Evolutionary conservation across 139 green algal species (phyloP), one percentile per base, ranked within the genome.

Genomic region (Medakamo hakoo): DNA sequence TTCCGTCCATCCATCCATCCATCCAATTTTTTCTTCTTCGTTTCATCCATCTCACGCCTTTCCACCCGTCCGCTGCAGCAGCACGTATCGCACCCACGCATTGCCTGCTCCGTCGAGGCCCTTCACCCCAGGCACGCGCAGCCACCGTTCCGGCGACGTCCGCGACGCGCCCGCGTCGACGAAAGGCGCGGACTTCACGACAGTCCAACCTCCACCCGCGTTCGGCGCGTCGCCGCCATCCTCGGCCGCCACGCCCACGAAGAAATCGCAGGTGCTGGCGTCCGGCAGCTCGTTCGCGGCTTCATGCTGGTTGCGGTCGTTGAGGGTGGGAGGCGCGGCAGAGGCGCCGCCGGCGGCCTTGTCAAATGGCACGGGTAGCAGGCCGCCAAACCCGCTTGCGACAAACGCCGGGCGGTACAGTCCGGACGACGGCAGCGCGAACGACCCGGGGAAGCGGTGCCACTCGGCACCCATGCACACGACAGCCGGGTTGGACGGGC

Each of bases 381-480:
- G 68, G 25, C 76, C 76, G n/a, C 63, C 22, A 57, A 94, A 94
- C 16, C 76, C 76, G 25, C 78, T 81, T n/a, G 78, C 71, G 27
- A 93, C 59, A 60, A 91, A 93, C 0, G 63, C 68, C 52, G 90
- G 64, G 24, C 72, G 55, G 67, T 93, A 86, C 1, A n/a, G n/a
- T n/a, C 24, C 14, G 3, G 73, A 61, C 3, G 63, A 74, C 14
- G 85, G 84, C 27, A 93, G 73, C 69, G 89, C 85, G 77, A 92
- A 93, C 49, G 83, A 82, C 20, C 79, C 85, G 18, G 86, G 86
- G 70, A 85, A 94, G 62, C 86, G 77, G 59, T 93, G 69, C 86
- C 86, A 93, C 68, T 93, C 86, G 27, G 61, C 72, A 5, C 84
- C 86, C 22, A 84, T 58, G 66, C 85, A 93, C 30, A 93, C 80